Conservation (phyloP, 2,329 filamentous ascomycete genomes). For the Talaromyces sp. region DNA sequence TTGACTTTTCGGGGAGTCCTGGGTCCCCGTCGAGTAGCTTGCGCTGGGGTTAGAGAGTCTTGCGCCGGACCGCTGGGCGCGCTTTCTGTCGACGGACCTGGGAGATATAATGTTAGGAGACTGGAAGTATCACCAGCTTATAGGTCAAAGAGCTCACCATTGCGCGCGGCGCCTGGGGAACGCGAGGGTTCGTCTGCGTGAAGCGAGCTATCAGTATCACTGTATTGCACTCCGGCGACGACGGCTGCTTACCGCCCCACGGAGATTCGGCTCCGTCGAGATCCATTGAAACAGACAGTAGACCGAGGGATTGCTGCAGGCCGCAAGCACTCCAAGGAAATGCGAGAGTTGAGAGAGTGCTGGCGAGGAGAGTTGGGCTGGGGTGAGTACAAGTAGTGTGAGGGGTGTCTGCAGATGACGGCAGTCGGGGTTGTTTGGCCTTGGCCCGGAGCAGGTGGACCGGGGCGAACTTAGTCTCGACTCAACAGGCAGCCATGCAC, state of each 20-base stretch:
- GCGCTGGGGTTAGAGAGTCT: slow-evolving; percentile 38
- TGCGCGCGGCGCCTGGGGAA: slow-evolving; percentile 27
- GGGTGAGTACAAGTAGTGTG: neutral
- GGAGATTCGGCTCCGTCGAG: slow-evolving; percentile 43
- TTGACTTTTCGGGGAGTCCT: slow-evolving; percentile 54
- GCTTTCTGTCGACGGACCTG: slow-evolving; percentile 17
- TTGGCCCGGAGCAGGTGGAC: neutral
- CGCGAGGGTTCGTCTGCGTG: slow-evolving; percentile 43
- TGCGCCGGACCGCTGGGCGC: slow-evolving; percentile 26
- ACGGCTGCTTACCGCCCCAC: slow-evolving; percentile 42
- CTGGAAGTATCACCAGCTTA: neutral
- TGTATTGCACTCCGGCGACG: neutral
- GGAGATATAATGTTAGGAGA: slow-evolving; percentile 8
- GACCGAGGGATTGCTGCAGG: neutral
- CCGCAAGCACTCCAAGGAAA: slow-evolving; percentile 1
- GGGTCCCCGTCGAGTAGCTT: slow-evolving; percentile 46
- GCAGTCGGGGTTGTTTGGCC: slow-evolving; percentile 7
- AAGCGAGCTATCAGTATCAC: slow-evolving; percentile 7
- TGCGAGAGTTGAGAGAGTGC: neutral
- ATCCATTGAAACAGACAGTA: slow-evolving; percentile 27
- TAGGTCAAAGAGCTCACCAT: slow-evolving; percentile 20
- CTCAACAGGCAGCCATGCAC: neutral
- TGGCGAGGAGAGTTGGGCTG: neutral
- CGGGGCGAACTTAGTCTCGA: neutral
- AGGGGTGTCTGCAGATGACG: slow-evolving; percentile 12